Evolutionary conservation across 352 stramenopile genomes (phyloP), one percentile per base, ranked within the genome.

Genomic region (Aphanomyces invadans): DNA sequence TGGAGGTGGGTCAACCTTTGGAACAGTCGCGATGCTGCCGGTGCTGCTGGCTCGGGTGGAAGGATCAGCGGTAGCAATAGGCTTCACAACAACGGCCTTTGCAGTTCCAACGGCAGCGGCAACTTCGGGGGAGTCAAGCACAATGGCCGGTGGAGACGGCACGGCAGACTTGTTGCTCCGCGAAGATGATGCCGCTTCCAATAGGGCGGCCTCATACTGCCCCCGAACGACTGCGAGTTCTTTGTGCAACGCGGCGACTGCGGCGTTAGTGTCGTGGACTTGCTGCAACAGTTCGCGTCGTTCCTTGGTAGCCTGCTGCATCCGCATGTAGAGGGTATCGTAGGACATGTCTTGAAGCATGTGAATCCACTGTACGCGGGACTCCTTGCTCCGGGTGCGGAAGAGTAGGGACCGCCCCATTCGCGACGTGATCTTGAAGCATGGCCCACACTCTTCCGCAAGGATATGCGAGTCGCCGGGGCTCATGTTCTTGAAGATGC

Each of bases 351-450:
- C 70, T 12, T 79, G 74, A 2, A 90, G 54, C 54, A 68, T 69
- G 3, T 83, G 70, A 26, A 90, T 76, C 81, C 81, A 90, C 21
- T 78, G 66, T 5, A 76, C 28, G 1, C 81, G 76, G 17, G 74
- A 67, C 21, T 86, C 77, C 26, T 74, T 68, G 21, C 76, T 81
- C 12, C 73, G 71, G n/a, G 80, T 74, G 10, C 81, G 80, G 62
- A 90, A 90, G 42, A 90, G 73, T 44, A 90, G 54, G 49, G 86
- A 76, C 11, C 81, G 78, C 0, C 77, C 78, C 11, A 71, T 73
- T 31, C 59, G 76, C 9, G 78, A 86, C 68, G 76, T 88, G 45
- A 90, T 19, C 61, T 90, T 88, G 78, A 79, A 90, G 73, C 81
- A 90, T 33, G 79, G 79, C 0, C 81, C 81, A 25, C 81, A 89